Conservation (phyloP, 768 basidiomycete genomes). For the Lactifluus pinguis region DNA sequence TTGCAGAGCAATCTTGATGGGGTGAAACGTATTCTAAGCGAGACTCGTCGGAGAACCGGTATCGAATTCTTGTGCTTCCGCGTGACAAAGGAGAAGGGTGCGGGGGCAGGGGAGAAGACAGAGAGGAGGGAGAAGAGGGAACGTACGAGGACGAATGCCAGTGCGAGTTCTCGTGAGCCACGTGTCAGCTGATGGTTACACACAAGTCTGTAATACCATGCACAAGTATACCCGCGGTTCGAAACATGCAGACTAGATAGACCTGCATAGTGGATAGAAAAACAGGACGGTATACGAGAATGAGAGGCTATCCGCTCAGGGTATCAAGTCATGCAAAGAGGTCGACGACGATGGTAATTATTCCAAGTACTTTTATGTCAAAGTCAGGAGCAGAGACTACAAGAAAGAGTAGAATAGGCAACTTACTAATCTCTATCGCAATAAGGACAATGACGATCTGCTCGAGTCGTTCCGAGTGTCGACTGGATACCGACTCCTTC, state of each 20-base stretch:
- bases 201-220: background rate
- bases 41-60: conserved; percentile 82
- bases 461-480: conserved; percentile 85
- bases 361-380: conserved; percentile 60
- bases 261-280: background rate
- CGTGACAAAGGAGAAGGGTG: conserved; percentile 43
- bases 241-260: conserved; percentile 14
- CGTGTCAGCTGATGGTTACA: background rate
- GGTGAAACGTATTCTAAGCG: conserved; percentile 83
- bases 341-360: conserved; percentile 86
- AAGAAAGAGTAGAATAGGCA: background rate
- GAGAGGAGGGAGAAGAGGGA: conserved; percentile 12
- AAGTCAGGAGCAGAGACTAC: background rate
- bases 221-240: conserved; percentile 1
- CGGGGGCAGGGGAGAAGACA: conserved; percentile 11
- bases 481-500: conserved; percentile 89
- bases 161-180: background rate
- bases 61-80: conserved; percentile 95
- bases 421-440: conserved; percentile 73
- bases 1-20: conserved; percentile 81
- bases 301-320: background rate
- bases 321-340: conserved; percentile 29
- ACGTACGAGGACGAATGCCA: conserved; percentile 7
- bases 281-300: background rate
- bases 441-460: conserved; percentile 90